Conservation (phyloP, 2,329 filamentous ascomycete genomes). For the Akanthomyces muscarius region DNA sequence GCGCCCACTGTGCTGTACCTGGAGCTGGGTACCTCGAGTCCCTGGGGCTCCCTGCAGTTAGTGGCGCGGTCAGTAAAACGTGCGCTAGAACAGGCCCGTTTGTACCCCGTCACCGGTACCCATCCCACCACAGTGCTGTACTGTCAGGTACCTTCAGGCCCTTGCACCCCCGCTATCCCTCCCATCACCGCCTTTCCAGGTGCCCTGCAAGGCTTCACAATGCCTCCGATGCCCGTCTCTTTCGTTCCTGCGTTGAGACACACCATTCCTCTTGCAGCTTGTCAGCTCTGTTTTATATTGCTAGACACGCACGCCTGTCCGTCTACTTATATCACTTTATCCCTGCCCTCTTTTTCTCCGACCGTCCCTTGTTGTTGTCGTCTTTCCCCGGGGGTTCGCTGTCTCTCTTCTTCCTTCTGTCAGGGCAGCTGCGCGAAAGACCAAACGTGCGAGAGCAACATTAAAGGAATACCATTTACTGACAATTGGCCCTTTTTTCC, state of each 20-base stretch:
- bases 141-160: not conserved
- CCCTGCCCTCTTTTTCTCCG: slow-evolving; percentile 2
- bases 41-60: not conserved
- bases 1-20: not conserved
- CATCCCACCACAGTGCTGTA: not conserved
- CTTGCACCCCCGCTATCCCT: not conserved
- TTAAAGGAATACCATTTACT: not conserved
- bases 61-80: not conserved
- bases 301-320: not conserved
- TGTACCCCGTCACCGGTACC: not conserved
- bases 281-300: slow-evolving; percentile 8
- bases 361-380: not conserved
- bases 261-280: slow-evolving; percentile 29
- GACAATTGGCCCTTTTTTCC: not conserved
- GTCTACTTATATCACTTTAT: slow-evolving; percentile 4
- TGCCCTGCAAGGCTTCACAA: not conserved
- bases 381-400: not conserved
- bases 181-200: not conserved
- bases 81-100: not conserved
- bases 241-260: slow-evolving; percentile 40
- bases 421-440: not conserved
- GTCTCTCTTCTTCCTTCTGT: not conserved
- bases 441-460: not conserved
- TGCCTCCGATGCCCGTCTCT: slow-evolving; percentile 20
- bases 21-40: not conserved